These are phyloP conservation scores for Cicer cuneatum DNA, from an alignment of 306 rosid species.

Conservation along the genomic window DNA sequence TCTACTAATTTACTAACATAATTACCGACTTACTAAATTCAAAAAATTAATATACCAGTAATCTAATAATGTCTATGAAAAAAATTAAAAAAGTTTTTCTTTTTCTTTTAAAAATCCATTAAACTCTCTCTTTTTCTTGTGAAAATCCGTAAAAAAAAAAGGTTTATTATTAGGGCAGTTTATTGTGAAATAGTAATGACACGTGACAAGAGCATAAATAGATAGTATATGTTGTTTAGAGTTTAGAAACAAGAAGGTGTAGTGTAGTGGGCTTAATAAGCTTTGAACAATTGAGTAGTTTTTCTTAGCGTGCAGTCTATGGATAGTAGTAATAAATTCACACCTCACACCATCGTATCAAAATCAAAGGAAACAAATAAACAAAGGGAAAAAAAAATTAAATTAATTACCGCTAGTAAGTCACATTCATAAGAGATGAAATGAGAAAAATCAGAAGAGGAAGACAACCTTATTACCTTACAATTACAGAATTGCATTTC, in stretches of 20 bases:
- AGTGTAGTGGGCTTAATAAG: not conserved
- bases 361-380: not conserved
- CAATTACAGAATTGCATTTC: slow-evolving; percentile 39
- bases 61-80: too few relatives aligned
- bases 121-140: too few relatives aligned
- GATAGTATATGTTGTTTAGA: not conserved
- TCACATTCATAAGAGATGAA: slow-evolving; percentile 47
- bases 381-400: not conserved
- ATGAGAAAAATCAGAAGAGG: slow-evolving; percentile 47
- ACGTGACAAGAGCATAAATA: not conserved
- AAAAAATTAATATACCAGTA: too few relatives aligned
- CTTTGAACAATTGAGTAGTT: not conserved
- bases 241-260: not conserved
- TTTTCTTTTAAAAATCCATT: too few relatives aligned
- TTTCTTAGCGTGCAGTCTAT: not conserved
- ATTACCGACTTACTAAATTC: too few relatives aligned
- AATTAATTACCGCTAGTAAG: slow-evolving; percentile 49
- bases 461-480: slow-evolving; percentile 27
- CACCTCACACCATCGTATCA: not conserved
- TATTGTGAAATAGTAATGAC: not conserved
- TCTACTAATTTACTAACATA: too few relatives aligned
- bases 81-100: too few relatives aligned
- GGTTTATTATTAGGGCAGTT: too few relatives aligned
- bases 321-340: slow-evolving; percentile 8
- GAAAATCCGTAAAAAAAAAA: too few relatives aligned